A percentile compares a stretch with the other conserved stretches of the same genome.
Evolutionary conservation across 441 rosid genomes (phyloP).

Genomic region (Dalechampia spathulata): DNA sequence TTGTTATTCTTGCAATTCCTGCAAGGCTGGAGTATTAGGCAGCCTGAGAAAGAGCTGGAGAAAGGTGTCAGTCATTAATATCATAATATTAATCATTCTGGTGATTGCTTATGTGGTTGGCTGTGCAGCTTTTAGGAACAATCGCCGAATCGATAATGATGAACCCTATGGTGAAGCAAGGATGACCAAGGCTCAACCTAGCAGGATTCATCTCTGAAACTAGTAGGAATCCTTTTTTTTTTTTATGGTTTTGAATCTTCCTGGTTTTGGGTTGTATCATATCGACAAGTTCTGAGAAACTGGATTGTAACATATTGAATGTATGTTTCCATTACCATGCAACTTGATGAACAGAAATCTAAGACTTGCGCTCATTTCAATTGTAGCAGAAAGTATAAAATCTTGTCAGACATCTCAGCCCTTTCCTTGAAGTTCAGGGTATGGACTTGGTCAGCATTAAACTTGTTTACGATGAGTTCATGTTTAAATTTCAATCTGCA

Average conservation of each 20-base stretch:
- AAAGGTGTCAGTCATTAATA: conserved; percentile 80
- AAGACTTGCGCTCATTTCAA: too few relatives aligned
- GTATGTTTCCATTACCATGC: too few relatives aligned
- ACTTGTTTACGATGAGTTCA: too few relatives aligned
- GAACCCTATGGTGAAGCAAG: conserved; percentile 68
- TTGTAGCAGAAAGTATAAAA: too few relatives aligned
- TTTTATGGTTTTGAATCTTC: conserved; percentile 7
- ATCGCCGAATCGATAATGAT: conserved; percentile 66
- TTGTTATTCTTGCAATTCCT: conserved; percentile 70
- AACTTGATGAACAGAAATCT: too few relatives aligned
- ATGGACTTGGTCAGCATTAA: too few relatives aligned
- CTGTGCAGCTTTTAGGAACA: conserved; percentile 68
- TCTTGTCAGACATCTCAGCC: too few relatives aligned
- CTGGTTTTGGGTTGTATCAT: conserved; percentile 3
- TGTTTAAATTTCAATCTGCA: too few relatives aligned
- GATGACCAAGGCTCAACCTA: conserved; percentile 72
- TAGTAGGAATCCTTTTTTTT: background rate
- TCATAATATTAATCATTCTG: conserved; percentile 60
- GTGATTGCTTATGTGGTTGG: conserved; percentile 65
- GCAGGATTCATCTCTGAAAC: conserved; percentile 35
- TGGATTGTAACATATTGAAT: too few relatives aligned
- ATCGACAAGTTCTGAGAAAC: conserved; percentile 1
- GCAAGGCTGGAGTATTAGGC: conserved; percentile 91
- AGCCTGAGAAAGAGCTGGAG: conserved; percentile 91
- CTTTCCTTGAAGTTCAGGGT: too few relatives aligned